A percentile compares a stretch with the other conserved stretches of the same genome.
phyloP scores from a whole-genome alignment of 768 basidiomycete genomes.

The Termitomyces sp. region DNA sequence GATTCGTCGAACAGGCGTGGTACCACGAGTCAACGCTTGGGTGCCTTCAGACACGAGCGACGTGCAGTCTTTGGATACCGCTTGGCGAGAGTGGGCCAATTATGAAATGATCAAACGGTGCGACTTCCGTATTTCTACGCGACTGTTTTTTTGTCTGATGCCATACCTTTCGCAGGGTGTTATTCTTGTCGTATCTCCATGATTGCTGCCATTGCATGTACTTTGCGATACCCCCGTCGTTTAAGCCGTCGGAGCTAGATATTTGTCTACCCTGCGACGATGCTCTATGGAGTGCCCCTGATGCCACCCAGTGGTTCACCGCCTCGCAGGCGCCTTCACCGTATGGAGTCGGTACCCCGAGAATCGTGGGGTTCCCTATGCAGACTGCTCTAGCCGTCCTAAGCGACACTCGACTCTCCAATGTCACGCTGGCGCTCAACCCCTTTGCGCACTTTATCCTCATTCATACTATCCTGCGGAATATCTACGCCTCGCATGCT shows the following conservation, averaged over 20 bases:
- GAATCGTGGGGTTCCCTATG: slow-evolving; percentile 39
- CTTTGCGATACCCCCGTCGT: slow-evolving; percentile 48
- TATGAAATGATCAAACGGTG: slow-evolving; percentile 61
- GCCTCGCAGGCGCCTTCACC: slow-evolving; percentile 30
- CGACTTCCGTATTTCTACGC: slow-evolving; percentile 15
- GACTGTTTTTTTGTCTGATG: slow-evolving; percentile 8
- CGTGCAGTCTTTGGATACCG: slow-evolving; percentile 32
- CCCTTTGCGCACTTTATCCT: slow-evolving; percentile 46
- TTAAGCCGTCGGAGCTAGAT: slow-evolving; percentile 46
- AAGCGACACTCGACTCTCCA: slow-evolving; percentile 29
- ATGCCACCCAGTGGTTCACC: slow-evolving; percentile 48
- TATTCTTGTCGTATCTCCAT: slow-evolving; percentile 53
- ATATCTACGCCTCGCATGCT: slow-evolving; percentile 31
- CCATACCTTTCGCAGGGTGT: slow-evolving; percentile 30
- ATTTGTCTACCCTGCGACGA: slow-evolving; percentile 58
- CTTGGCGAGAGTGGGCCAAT: slow-evolving; percentile 57
- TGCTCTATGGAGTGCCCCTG: slow-evolving; percentile 49
- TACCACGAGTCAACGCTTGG: slow-evolving; percentile 46
- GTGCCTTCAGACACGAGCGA: slow-evolving; percentile 36
- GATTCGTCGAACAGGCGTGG: slow-evolving; percentile 46
- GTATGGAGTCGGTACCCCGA: slow-evolving; percentile 32
- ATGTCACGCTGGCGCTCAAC: slow-evolving; percentile 31
- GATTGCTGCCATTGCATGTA: slow-evolving; percentile 57
- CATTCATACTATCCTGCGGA: slow-evolving; percentile 44
- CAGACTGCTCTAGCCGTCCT: slow-evolving; percentile 34